Percentiles rank a stretch among this genome's conserved stretches.
Evolutionary conservation across 2,329 filamentous ascomycete species (phyloP).

Genomic region (Endoconidiophora polonica): DNA sequence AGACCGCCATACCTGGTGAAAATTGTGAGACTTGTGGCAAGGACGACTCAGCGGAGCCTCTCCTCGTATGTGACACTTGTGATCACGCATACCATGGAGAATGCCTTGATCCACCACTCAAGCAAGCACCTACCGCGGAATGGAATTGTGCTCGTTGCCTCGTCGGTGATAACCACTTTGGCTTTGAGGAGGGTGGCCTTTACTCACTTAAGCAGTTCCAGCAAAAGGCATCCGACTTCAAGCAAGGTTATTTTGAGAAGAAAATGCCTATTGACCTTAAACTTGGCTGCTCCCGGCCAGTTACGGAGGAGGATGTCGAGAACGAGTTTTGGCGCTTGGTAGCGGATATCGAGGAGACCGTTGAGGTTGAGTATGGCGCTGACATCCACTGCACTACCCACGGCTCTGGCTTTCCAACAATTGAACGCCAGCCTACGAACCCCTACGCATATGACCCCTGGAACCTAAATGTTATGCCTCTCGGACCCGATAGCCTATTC

Average conservation of each 20-base stretch:
- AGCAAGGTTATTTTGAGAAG: constrained; percentile 79
- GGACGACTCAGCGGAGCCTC: constrained; percentile 50
- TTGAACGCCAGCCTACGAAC: constrained; percentile 77
- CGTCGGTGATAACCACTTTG: constrained; percentile 90
- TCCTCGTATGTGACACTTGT: constrained; percentile 80
- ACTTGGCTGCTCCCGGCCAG: constrained; percentile 60
- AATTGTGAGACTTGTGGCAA: constrained; percentile 79
- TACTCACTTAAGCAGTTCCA: constrained; percentile 95
- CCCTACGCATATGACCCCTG: constrained; percentile 79
- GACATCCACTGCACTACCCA: constrained; percentile 98
- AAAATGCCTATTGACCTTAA: constrained; percentile 80
- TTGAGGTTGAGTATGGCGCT: constrained; percentile 94
- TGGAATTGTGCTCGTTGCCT: constrained; percentile 95
- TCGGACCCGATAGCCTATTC: constrained; percentile 84
- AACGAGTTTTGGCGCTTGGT: constrained; percentile 93
- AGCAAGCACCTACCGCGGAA: constrained; percentile 61
- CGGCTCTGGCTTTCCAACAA: constrained; percentile 88
- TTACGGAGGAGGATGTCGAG: constrained; percentile 91
- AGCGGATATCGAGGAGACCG: constrained; percentile 82
- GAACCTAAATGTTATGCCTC: constrained; percentile 87
- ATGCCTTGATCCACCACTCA: constrained; percentile 76
- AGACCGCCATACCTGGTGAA: constrained; percentile 31
- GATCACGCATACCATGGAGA: constrained; percentile 73
- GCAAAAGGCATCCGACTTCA: constrained; percentile 88
- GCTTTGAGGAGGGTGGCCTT: constrained; percentile 88